Evolutionary conservation across 164 flowering plant genomes (phyloP), one percentile per base, ranked within the genome.

Genomic region (Platanus orientalis): DNA sequence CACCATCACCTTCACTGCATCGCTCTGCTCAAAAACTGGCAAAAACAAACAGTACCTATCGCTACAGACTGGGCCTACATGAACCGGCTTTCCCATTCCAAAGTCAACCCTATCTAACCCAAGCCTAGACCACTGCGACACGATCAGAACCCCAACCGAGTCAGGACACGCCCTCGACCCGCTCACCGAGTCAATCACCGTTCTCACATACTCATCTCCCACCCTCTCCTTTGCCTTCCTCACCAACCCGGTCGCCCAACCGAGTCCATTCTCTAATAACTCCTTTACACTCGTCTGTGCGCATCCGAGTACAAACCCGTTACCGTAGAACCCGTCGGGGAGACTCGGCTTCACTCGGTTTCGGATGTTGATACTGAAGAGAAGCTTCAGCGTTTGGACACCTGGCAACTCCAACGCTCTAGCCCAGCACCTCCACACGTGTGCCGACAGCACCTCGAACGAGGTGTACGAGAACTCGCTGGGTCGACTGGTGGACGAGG

Each of bases 271-370:
- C 58, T 77, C 83, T 0, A 42, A 36, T 52, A 88, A 16, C 11
- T 84, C 85, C 39, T 71, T 70, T 0, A 55, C 88, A 10, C 63
- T 75, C 1, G 79, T 70, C 55, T 79, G 74, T 0, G 86, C 89
- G 56, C 90, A 87, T 0, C 82, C 90, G 0, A 84, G 69, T 23
- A 84, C 89, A 54, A 87, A 77, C 28, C 80, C 90, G 61, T 90
- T 90, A 2, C 96, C 93, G 74, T 90, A 90, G 67, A 57, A 90
- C 25, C 91, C 89, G 9, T n/a, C 16, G 0, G 94, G 93, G n/a
- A 83, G 55, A 39, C 72, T 60, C 42, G 96, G 90, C 55, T 76
- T 69, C 36, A 87, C 70, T 58, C 84, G 76, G 60, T 72, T 51
- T 1, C 96, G 73, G 0, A 82, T 51, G 68, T 86, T 80, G n/a